A percentile compares a stretch with the other conserved stretches of the same genome.
Conservation (phyloP, 2,329 filamentous ascomycete species). For the Aphanoascus verrucosus region DNA sequence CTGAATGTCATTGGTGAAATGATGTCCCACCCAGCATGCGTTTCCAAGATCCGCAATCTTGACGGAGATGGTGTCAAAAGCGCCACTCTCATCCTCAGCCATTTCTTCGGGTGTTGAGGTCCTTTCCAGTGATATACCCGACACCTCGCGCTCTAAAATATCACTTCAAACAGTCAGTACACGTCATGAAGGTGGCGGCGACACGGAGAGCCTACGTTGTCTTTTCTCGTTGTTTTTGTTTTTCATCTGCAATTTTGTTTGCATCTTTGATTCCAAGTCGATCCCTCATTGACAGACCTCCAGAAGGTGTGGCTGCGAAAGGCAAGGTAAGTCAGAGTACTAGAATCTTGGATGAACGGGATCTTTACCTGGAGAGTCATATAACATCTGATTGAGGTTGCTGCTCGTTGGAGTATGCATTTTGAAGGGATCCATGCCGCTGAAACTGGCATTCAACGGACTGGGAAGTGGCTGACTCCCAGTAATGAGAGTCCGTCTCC, state of each 20-base stretch:
- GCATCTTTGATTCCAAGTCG: constrained; percentile 44
- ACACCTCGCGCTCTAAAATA: constrained; percentile 82
- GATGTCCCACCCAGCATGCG: constrained; percentile 96
- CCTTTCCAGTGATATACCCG: constrained; percentile 86
- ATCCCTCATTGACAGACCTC: constrained; percentile 48
- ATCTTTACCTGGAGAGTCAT: constrained; percentile 54
- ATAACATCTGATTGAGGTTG: constrained; percentile 75
- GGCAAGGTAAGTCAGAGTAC: constrained; percentile 27
- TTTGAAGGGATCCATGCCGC: constrained; percentile 57
- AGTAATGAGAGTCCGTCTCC: constrained; percentile 87
- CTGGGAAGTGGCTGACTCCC: constrained; percentile 93
- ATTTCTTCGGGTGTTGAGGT: constrained; percentile 54
- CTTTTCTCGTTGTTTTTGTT: constrained; percentile 79
- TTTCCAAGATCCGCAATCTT: constrained; percentile 98
- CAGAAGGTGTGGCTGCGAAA: constrained; percentile 31
- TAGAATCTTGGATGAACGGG: constrained; percentile 26
- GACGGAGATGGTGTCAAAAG: constrained; percentile 76
- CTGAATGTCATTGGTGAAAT: constrained; percentile 99
- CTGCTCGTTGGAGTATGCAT: constrained; percentile 50
- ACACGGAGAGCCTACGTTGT: constrained; percentile 58
- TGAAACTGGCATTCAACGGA: constrained; percentile 86
- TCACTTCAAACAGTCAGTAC: constrained; percentile 46
- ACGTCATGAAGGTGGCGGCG: neutral
- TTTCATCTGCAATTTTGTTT: constrained; percentile 47
- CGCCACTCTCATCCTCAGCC: constrained; percentile 44